Conservation (phyloP, 2,329 filamentous ascomycete genomes). For the Magnaporthales sp. region DNA sequence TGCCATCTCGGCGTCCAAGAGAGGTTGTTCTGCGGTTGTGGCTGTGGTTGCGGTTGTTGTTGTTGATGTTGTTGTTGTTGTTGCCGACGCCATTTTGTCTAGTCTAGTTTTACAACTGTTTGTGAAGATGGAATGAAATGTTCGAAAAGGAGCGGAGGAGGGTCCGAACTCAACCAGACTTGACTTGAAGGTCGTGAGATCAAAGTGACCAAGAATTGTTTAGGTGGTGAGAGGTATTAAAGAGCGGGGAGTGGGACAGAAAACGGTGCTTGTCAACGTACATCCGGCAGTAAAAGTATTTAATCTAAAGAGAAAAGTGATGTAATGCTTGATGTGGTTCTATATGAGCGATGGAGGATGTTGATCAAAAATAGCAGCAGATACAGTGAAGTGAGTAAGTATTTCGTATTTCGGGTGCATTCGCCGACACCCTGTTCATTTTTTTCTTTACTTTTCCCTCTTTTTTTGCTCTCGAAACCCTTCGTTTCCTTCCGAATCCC, state of each 20-base stretch:
- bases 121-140: background rate
- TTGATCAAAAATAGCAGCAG: background rate
- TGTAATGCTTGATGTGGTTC: background rate
- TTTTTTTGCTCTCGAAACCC: background rate
- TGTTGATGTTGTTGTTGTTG: background rate
- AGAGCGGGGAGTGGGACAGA: background rate
- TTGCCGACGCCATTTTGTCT: no score
- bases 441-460: background rate
- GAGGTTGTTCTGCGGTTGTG: background rate
- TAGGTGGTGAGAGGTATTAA: background rate
- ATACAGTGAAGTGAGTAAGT: background rate
- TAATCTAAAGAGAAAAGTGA: background rate
- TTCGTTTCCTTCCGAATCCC: background rate
- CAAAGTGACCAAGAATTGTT: background rate
- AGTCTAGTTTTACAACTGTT: no score
- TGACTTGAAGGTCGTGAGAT: no score
- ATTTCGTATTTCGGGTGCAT: background rate
- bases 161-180: no score
- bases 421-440: background rate
- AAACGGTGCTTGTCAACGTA: background rate
- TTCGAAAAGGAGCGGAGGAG: background rate
- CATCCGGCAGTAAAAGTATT: background rate
- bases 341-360: background rate
- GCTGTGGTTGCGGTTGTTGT: background rate
- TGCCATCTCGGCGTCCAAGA: background rate